These are phyloP conservation scores for Phytophthora cajani DNA, from an alignment of 352 stramenopile genomes.

Conservation along the genomic window DNA sequence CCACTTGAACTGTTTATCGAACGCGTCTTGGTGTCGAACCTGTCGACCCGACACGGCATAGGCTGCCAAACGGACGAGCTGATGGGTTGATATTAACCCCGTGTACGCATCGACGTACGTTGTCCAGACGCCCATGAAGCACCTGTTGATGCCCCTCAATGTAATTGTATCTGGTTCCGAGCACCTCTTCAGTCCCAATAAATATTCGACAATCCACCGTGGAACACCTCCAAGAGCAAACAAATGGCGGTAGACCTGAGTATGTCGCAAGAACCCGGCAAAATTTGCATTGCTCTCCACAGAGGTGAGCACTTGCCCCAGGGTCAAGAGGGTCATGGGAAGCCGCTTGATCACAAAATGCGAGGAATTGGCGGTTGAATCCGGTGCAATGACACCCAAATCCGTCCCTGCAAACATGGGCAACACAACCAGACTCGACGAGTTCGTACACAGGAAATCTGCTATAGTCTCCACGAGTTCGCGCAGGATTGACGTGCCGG, in stretches of 20 bases:
- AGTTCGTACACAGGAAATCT: not conserved
- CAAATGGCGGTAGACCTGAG: constrained; percentile 9
- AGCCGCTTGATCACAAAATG: not conserved
- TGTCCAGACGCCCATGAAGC: constrained; percentile 10
- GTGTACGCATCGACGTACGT: constrained; percentile 4
- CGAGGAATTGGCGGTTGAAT: not conserved
- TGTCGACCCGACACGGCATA: not conserved
- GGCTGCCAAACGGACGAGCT: not conserved
- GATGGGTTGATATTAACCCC: not conserved
- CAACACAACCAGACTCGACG: not conserved
- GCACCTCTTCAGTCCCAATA: not conserved
- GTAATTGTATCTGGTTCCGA: not conserved
- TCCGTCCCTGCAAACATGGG: not conserved
- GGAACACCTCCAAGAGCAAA: constrained; percentile 20
- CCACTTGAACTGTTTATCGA: not conserved
- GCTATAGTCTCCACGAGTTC: not conserved
- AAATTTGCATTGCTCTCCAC: constrained; percentile 12
- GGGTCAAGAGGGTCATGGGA: not conserved
- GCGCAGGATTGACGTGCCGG: not conserved
- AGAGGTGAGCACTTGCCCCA: not conserved
- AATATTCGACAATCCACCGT: constrained; percentile 19
- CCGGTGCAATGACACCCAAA: not conserved
- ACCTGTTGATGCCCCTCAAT: constrained; percentile 2
- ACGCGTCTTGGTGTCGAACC: not conserved
- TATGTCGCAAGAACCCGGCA: not conserved